phyloP scores from a whole-genome alignment of 2,329 filamentous ascomycete species.

The Trichoderma atroviride region DNA sequence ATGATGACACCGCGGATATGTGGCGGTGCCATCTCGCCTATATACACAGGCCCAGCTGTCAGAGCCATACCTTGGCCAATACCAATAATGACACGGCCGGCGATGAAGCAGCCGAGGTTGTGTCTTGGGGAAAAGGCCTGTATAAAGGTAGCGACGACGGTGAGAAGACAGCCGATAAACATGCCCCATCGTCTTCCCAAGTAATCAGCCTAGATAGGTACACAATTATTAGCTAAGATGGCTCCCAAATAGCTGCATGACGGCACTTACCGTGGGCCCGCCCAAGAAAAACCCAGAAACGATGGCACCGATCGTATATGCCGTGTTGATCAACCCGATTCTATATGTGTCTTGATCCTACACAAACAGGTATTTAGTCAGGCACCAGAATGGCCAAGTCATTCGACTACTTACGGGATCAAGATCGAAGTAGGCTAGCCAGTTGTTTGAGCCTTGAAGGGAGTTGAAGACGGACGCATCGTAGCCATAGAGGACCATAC shows the following conservation, averaged over 20 bases:
- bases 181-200: slow-evolving; percentile 5
- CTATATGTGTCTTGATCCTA: neutral
- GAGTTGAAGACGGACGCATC: slow-evolving; percentile 6
- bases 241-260: neutral
- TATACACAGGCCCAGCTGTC: slow-evolving; percentile 1
- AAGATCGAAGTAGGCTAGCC: slow-evolving; percentile 5
- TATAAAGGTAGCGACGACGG: slow-evolving; percentile 2
- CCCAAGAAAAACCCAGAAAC: neutral
- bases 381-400: neutral
- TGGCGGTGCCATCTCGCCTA: slow-evolving; percentile 5
- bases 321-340: slow-evolving; percentile 5
- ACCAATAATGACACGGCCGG: neutral
- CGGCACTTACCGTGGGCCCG: neutral
- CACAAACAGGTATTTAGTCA: neutral
- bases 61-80: slow-evolving; percentile 9
- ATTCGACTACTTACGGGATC: neutral
- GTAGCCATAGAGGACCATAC: slow-evolving; percentile 9
- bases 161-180: slow-evolving; percentile 1
- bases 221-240: neutral
- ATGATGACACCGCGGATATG: neutral
- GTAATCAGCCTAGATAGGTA: neutral
- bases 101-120: slow-evolving; percentile 5
- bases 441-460: neutral
- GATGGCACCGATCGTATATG: slow-evolving; percentile 5
- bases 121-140: slow-evolving; percentile 5